These are phyloP conservation scores for Cryptococcus maquisensis DNA, from an alignment of 1,284 basidiomycete genomes.

Conservation along the genomic window DNA sequence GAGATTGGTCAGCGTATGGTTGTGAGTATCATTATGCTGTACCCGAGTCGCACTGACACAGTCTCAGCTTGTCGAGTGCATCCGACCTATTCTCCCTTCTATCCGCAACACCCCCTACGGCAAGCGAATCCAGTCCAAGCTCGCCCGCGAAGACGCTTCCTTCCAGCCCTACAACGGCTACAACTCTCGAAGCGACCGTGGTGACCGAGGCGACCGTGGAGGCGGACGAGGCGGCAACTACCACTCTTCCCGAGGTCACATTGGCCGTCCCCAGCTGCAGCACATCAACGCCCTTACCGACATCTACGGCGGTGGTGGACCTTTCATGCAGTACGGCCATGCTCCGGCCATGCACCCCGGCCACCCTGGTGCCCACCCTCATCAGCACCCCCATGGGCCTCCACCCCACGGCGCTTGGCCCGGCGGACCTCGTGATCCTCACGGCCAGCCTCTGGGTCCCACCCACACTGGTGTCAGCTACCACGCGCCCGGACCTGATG, in stretches of 20 bases:
- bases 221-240: constrained; percentile 45
- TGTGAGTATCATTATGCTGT: constrained; percentile 45
- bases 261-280: constrained; percentile 47
- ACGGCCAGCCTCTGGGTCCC: constrained; percentile 13
- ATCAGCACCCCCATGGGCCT: background rate
- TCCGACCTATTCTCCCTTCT: constrained; percentile 90
- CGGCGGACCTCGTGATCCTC: background rate
- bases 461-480: constrained; percentile 43
- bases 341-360: constrained; percentile 7
- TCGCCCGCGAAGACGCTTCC: constrained; percentile 81
- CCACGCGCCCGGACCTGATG: constrained; percentile 46
- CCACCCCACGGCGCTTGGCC: constrained; percentile 3
- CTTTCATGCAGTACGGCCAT: constrained; percentile 35
- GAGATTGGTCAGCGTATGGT: constrained; percentile 76
- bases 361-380: constrained; percentile 7
- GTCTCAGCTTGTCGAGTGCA: constrained; percentile 74
- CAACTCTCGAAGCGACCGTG: background rate
- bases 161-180: constrained; percentile 50
- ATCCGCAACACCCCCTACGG: constrained; percentile 97
- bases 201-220: constrained; percentile 25
- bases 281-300: constrained; percentile 50
- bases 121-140: constrained; percentile 94
- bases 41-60: constrained; percentile 2
- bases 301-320: constrained; percentile 45
- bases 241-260: constrained; percentile 25